A percentile compares a stretch with the other conserved stretches of the same genome.
Evolutionary conservation across 2,329 filamentous ascomycete genomes (phyloP).

Genomic region (Furcasterigmium furcatum): DNA sequence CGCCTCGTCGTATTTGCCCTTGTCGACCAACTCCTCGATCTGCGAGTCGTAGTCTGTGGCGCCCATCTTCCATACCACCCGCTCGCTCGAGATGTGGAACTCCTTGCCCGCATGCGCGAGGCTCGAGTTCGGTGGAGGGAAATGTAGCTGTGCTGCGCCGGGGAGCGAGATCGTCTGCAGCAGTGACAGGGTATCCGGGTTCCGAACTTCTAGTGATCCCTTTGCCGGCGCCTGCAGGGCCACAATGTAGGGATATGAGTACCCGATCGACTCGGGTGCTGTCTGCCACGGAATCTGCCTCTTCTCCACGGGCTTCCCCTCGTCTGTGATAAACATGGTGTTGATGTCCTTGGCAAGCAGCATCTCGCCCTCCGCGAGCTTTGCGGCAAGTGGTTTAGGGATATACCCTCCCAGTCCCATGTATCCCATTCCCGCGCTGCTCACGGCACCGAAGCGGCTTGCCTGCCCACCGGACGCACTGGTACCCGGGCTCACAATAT

Average conservation of each 20-base stretch:
- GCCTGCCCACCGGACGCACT: slow-evolving; percentile 60
- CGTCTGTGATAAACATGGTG: slow-evolving; percentile 82
- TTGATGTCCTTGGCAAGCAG: slow-evolving; percentile 97
- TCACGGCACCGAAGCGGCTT: slow-evolving; percentile 78
- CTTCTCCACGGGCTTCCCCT: slow-evolving; percentile 78
- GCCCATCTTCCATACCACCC: slow-evolving; percentile 94
- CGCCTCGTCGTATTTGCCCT: slow-evolving; percentile 79
- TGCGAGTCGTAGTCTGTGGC: slow-evolving; percentile 89
- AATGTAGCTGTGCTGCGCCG: slow-evolving; percentile 80
- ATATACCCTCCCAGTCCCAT: slow-evolving; percentile 92
- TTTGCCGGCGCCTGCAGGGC: slow-evolving; percentile 81
- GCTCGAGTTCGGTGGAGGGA: slow-evolving; percentile 88
- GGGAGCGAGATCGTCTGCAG: slow-evolving; percentile 82
- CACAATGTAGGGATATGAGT: slow-evolving; percentile 94
- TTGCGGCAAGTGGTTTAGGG: slow-evolving; percentile 83
- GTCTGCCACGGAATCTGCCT: slow-evolving; percentile 88
- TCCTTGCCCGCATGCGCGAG: slow-evolving; percentile 95
- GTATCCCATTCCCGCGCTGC: slow-evolving; percentile 88
- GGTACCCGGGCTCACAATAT: slow-evolving; percentile 75
- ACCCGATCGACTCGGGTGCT: slow-evolving; percentile 87
- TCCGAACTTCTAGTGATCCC: slow-evolving; percentile 84
- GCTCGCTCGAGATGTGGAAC: slow-evolving; percentile 88
- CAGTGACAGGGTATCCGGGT: slow-evolving; percentile 86
- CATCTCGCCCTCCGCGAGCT: slow-evolving; percentile 78
- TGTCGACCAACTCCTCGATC: slow-evolving; percentile 74